Evolutionary conservation across 352 stramenopile genomes (phyloP).

Genomic region (Thalassiosira allenii): DNA sequence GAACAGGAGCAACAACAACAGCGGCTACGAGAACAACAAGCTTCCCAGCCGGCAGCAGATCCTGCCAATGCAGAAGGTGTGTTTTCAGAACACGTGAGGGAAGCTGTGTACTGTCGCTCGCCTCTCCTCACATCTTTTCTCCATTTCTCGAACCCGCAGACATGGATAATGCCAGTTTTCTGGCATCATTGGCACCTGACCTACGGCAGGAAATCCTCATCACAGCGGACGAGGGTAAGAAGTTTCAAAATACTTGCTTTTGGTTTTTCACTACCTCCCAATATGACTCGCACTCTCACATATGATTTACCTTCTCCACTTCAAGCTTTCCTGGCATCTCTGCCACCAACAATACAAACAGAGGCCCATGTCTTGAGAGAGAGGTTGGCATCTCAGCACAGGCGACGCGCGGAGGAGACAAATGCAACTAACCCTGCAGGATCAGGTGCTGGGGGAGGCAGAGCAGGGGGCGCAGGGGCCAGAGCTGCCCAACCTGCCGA

Average conservation of each 20-base stretch:
- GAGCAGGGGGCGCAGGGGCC: conserved; percentile 63
- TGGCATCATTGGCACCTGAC: conserved; percentile 94
- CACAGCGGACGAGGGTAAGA: conserved; percentile 90
- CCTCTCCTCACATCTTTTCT: conserved; percentile 7
- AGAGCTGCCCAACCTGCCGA: conserved; percentile 73
- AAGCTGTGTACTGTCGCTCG: conserved; percentile 1
- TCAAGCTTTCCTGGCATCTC: conserved; percentile 93
- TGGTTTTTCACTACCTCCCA: too few relatives aligned
- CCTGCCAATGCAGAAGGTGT: conserved; percentile 91
- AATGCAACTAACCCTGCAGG: conserved; percentile 16
- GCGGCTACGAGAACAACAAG: conserved; percentile 82
- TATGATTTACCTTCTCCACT: too few relatives aligned
- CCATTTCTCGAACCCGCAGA: conserved; percentile 71
- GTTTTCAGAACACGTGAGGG: too few relatives aligned
- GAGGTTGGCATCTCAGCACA: conserved; percentile 82
- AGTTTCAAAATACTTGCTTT: background rate
- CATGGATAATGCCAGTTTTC: conserved; percentile 98
- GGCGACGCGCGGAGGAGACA: conserved; percentile 59
- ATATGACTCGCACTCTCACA: too few relatives aligned
- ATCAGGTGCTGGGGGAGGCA: conserved; percentile 39
- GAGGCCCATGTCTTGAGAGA: conserved; percentile 97
- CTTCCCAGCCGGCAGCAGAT: conserved; percentile 88
- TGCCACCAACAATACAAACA: conserved; percentile 92
- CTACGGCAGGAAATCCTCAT: conserved; percentile 96
- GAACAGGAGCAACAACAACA: conserved; percentile 95